A percentile compares a stretch with the other conserved stretches of the same genome.
Evolutionary conservation across 345 rosid genomes (phyloP).

Genomic region (Citrus maxima): DNA sequence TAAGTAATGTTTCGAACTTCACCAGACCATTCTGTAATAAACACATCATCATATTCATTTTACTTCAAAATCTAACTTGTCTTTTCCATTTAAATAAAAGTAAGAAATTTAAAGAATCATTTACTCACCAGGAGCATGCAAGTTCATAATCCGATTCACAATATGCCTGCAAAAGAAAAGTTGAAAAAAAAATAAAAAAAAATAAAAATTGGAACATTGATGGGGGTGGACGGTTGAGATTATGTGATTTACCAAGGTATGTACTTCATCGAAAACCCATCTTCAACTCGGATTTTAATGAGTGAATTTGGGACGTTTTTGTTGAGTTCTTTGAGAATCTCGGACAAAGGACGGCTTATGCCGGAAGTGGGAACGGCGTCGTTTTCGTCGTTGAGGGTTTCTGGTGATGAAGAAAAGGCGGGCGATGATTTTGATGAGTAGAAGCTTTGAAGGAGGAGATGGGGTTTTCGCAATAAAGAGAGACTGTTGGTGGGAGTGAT

Average conservation of each 20-base stretch:
- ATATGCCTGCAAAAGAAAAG: slow-evolving; percentile 53
- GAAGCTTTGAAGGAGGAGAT: not conserved
- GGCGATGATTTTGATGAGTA: slow-evolving; percentile 8
- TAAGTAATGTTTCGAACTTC: slow-evolving; percentile 74
- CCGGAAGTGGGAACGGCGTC: slow-evolving; percentile 56
- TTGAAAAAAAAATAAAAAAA: no score
- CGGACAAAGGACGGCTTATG: slow-evolving; percentile 62
- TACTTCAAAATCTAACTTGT: not conserved
- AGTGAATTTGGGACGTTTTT: slow-evolving; percentile 72
- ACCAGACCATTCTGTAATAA: slow-evolving; percentile 76
- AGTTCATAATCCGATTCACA: slow-evolving; percentile 75
- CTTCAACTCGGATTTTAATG: slow-evolving; percentile 48
- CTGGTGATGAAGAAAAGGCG: not conserved
- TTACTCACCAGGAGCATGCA: slow-evolving; percentile 66
- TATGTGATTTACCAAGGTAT: slow-evolving; percentile 55
- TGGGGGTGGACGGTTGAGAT: not conserved
- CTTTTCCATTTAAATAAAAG: not conserved
- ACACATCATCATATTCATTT: not conserved
- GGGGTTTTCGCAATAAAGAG: not conserved
- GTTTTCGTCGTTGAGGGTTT: not conserved
- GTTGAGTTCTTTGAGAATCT: slow-evolving; percentile 74
- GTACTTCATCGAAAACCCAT: slow-evolving; percentile 62
- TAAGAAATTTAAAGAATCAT: not conserved
- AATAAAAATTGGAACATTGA: not conserved
- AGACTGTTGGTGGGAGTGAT: not conserved